Conservation (phyloP, 2,329 filamentous ascomycete genomes). For the Amauroascus verrucosus region DNA sequence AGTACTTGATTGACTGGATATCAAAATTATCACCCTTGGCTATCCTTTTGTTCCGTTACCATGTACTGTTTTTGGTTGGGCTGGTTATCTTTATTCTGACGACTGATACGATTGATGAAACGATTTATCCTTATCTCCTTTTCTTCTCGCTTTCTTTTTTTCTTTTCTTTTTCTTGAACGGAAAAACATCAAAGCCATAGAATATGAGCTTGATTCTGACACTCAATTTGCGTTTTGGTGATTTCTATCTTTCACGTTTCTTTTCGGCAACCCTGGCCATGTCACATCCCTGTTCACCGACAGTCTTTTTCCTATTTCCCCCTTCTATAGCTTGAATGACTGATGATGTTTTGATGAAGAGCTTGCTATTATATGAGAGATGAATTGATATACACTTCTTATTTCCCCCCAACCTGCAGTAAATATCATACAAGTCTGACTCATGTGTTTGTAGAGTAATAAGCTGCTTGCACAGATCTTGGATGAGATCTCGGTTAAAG, state of each 20-base stretch:
- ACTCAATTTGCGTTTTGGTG: not conserved
- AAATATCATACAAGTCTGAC: too few species aligned
- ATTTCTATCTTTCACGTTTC: not conserved
- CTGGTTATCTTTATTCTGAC: slow-evolving; percentile 38
- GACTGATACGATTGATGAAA: slow-evolving; percentile 3
- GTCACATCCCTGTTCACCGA: not conserved
- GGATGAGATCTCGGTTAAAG: too few species aligned
- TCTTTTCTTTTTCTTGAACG: not conserved
- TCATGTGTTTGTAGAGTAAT: too few species aligned
- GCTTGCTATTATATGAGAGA: slow-evolving; percentile 6
- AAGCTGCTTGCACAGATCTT: too few species aligned
- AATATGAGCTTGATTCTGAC: slow-evolving; percentile 1
- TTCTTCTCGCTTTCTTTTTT: not conserved
- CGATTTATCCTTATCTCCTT: not conserved
- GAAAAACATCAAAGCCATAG: slow-evolving; percentile 7
- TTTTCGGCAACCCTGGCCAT: not conserved
- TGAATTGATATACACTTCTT: slow-evolving; percentile 7
- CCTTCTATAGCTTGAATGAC: not conserved
- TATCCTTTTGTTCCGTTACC: not conserved
- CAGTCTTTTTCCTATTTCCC: not conserved
- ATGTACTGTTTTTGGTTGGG: not conserved
- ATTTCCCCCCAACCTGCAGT: not conserved
- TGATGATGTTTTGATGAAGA: slow-evolving; percentile 4
- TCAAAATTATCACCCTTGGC: not conserved
- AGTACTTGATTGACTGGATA: not conserved